Evolutionary conservation across 1,284 basidiomycete genomes (phyloP).

Genomic region (Caloboletus firmus): DNA sequence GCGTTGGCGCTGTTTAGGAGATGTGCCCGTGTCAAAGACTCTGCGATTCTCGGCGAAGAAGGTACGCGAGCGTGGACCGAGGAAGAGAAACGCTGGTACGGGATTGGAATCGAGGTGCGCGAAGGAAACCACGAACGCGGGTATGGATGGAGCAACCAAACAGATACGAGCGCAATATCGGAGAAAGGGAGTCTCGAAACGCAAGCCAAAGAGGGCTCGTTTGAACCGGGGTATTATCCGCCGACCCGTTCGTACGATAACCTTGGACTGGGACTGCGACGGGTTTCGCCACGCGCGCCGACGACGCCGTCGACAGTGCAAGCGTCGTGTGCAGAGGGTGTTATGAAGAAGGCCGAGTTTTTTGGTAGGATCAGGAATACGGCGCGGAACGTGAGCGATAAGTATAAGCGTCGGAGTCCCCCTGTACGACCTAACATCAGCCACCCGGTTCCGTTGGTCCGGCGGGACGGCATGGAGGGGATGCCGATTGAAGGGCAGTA

Average conservation of each 20-base stretch:
- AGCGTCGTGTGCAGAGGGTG: conserved; percentile 40
- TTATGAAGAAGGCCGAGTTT: conserved; percentile 70
- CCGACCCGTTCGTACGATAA: conserved; percentile 36
- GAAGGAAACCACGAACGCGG: conserved; percentile 21
- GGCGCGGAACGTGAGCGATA: conserved; percentile 65
- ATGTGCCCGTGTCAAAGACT: conserved; percentile 56
- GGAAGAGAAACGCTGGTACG: conserved; percentile 68
- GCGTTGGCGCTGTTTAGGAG: conserved; percentile 55
- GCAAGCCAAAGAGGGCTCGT: conserved; percentile 28
- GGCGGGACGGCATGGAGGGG: conserved; percentile 12
- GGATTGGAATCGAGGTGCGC: conserved; percentile 45
- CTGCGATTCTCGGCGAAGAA: conserved; percentile 57
- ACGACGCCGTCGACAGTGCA: conserved; percentile 29
- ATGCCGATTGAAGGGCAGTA: conserved; percentile 34
- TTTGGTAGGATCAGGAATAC: conserved; percentile 57
- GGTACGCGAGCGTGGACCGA: conserved; percentile 55
- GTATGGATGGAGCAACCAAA: conserved; percentile 35
- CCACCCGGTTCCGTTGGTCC: conserved; percentile 46
- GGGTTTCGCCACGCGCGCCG: conserved; percentile 35
- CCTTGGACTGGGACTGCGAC: conserved; percentile 50
- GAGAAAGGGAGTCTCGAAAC: conserved; percentile 32
- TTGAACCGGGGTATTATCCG: conserved; percentile 24
- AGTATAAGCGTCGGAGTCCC: conserved; percentile 42
- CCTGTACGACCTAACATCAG: conserved; percentile 50
- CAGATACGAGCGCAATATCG: conserved; percentile 29